Conservation (phyloP, 805 yeast species). For the Ogataea pini region DNA sequence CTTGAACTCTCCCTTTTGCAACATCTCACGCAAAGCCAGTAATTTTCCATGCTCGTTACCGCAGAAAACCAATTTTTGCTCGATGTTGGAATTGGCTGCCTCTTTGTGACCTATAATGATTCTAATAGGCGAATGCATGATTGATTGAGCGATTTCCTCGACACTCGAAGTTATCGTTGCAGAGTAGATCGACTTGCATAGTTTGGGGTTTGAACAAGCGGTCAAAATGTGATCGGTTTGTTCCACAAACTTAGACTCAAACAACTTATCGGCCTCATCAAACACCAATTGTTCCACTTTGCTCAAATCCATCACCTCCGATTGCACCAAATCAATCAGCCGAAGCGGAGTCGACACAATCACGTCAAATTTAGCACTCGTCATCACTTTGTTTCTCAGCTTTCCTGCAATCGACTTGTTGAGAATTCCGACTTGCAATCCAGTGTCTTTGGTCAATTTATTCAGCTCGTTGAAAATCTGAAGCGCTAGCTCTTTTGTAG, state of each 20-base stretch:
- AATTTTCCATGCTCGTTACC: slow-evolving; percentile 97
- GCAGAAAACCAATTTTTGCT: slow-evolving; percentile 79
- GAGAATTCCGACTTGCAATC: slow-evolving; percentile 61
- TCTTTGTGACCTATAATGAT: slow-evolving; percentile 91
- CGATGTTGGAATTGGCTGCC: slow-evolving; percentile 82
- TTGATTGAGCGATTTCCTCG: slow-evolving; percentile 80
- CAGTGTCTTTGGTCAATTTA: slow-evolving; percentile 56
- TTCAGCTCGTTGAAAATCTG: slow-evolving; percentile 77
- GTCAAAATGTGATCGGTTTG: slow-evolving; percentile 87
- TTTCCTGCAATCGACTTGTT: slow-evolving; percentile 73
- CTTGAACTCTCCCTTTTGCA: slow-evolving; percentile 77
- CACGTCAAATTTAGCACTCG: slow-evolving; percentile 69
- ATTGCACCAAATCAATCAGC: slow-evolving; percentile 73
- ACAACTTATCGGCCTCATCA: slow-evolving; percentile 95
- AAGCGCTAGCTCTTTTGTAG: slow-evolving; percentile 90
- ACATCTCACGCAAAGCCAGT: slow-evolving; percentile 85
- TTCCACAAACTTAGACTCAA: slow-evolving; percentile 81
- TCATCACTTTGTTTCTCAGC: slow-evolving; percentile 59
- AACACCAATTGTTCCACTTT: slow-evolving; percentile 74
- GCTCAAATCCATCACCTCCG: slow-evolving; percentile 58
- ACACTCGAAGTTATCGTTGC: slow-evolving; percentile 95
- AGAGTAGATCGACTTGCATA: slow-evolving; percentile 80
- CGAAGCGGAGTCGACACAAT: slow-evolving; percentile 87
- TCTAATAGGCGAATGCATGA: slow-evolving; percentile 84
- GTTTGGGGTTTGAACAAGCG: slow-evolving; percentile 49